Conservation (phyloP, 2,329 filamentous ascomycete genomes). For the Phaeosphaeria sp. region DNA sequence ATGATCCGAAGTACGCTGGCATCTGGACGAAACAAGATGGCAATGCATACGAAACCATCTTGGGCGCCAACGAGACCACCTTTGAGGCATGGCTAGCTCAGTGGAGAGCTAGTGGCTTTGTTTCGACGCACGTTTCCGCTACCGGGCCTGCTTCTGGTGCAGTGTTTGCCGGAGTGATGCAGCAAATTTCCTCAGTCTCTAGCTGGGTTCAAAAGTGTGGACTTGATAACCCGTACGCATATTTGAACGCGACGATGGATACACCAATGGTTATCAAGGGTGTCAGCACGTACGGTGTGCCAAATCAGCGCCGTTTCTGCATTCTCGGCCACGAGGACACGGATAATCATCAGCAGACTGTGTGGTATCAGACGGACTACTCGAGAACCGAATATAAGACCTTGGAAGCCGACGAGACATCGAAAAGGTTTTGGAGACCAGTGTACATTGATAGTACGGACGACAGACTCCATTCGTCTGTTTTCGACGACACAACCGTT, state of each 20-base stretch:
- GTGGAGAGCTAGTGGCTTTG: conserved; percentile 22
- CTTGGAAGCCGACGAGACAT: conserved; percentile 14
- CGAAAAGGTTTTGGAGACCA: conserved; percentile 31
- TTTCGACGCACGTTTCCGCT: conserved; percentile 30
- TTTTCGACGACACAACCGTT: conserved; percentile 30
- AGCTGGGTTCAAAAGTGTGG: conserved; percentile 21
- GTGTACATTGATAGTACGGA: conserved; percentile 21
- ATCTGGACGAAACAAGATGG: conserved; percentile 25
- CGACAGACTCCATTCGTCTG: conserved; percentile 18
- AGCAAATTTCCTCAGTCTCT: conserved; percentile 10
- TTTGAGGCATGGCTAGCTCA: conserved; percentile 25
- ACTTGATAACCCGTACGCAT: conserved; percentile 10
- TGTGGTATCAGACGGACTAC: conserved; percentile 17
- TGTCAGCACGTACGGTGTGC: conserved; percentile 23
- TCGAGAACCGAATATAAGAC: conserved; percentile 11
- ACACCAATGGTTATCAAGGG: conserved; percentile 16
- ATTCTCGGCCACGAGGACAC: conserved; percentile 25
- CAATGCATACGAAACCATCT: conserved; percentile 19
- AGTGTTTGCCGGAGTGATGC: conserved; percentile 29
- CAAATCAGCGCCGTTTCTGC: conserved; percentile 22
- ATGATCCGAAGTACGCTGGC: conserved; percentile 22
- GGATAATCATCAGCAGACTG: conserved; percentile 19
- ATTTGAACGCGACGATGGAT: neutral
- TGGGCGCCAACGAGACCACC: conserved; percentile 16
- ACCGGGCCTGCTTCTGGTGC: conserved; percentile 22